Evolutionary conservation across 495 filamentous ascomycete species (phyloP), one percentile per base, ranked within the genome.

Genomic region (Trichocladium uniseriatum): DNA sequence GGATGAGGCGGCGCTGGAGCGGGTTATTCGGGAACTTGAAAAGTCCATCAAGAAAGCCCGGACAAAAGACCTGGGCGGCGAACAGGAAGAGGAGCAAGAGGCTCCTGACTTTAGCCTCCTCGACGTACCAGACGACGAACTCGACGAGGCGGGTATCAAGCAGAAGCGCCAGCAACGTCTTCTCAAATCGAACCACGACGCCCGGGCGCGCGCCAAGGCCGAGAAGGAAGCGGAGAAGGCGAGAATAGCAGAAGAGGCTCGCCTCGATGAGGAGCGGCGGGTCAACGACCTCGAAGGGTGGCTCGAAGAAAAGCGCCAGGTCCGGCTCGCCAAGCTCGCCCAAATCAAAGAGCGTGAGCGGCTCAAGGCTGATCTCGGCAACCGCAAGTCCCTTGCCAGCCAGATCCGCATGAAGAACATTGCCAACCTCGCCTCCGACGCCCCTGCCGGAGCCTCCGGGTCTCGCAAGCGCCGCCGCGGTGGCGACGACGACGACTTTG

Each of bases 351-450:
- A 97, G 49, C 82, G 91, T 24, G 87, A 95, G 51, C 77, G 92
- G 19, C 76, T 96, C 45, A 95, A 92, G 65, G 84, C 85, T 1
- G 92, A 98, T 57, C 76, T 96, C 0, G 88, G 89, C 21, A 95
- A 97, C 63, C 85, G 92, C 52, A 98, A 98, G 63, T 95, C 89
- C 1, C 78, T 96, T 10, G 94, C 94, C 10, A 88, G 81, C 46
- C 92, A 96, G 58, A 89, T 92, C 71, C 86, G 92, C 24, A 98
- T 98, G 92, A 96, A 97, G 69, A 88, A 80, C 14, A 83, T 98
- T n/a, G 94, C 92, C 35, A 95, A 94, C 56, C 82, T 98, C 2
- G 92, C 92, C 14, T 89, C 90, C 0, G 92, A 98, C 66, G 81
- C 81, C 16, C 90, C 91, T 0, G 67, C 72, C 6, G 70, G 69